Conservation (phyloP, 768 basidiomycete species). For the Psilocybe cyanescens region DNA sequence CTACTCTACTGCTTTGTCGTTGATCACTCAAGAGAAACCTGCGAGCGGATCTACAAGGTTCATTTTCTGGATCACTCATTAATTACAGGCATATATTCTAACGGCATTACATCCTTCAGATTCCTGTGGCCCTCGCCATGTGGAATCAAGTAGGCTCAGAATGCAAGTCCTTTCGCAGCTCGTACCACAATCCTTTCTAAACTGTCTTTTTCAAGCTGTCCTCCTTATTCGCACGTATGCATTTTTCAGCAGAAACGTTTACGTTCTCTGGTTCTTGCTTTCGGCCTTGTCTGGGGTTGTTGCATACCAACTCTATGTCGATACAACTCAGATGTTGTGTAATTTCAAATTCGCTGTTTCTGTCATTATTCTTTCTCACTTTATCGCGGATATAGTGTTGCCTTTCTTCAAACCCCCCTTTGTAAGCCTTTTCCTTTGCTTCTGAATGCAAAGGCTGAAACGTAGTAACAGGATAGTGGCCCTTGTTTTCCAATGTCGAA, state of each 20-base stretch:
- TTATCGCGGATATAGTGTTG: slow-evolving; percentile 47
- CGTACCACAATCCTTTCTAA: slow-evolving; percentile 8
- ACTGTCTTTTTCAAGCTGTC: slow-evolving; percentile 52
- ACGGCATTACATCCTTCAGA: slow-evolving; percentile 40
- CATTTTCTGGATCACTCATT: slow-evolving; percentile 6
- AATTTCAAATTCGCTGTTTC: slow-evolving; percentile 14
- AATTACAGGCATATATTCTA: slow-evolving; percentile 7
- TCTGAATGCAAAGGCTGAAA: neutral
- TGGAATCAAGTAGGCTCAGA: slow-evolving; percentile 89
- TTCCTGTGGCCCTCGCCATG: slow-evolving; percentile 82
- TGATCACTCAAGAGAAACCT: slow-evolving; percentile 66
- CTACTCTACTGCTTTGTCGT: slow-evolving; percentile 76
- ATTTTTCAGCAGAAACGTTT: slow-evolving; percentile 80
- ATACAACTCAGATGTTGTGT: slow-evolving; percentile 79
- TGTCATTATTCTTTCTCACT: neutral
- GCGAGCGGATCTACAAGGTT: slow-evolving; percentile 74
- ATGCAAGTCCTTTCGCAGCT: slow-evolving; percentile 44
- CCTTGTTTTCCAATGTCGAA: slow-evolving; percentile 84
- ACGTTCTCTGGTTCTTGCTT: slow-evolving; percentile 65
- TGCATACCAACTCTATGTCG: slow-evolving; percentile 82
- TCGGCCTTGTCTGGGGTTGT: slow-evolving; percentile 73
- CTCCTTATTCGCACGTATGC: slow-evolving; percentile 85
- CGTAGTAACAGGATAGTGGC: slow-evolving; percentile 45
- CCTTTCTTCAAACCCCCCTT: slow-evolving; percentile 68
- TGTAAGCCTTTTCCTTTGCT: slow-evolving; percentile 35